Conservation (phyloP, 1,284 basidiomycete species). For the Marasmius sp. region DNA sequence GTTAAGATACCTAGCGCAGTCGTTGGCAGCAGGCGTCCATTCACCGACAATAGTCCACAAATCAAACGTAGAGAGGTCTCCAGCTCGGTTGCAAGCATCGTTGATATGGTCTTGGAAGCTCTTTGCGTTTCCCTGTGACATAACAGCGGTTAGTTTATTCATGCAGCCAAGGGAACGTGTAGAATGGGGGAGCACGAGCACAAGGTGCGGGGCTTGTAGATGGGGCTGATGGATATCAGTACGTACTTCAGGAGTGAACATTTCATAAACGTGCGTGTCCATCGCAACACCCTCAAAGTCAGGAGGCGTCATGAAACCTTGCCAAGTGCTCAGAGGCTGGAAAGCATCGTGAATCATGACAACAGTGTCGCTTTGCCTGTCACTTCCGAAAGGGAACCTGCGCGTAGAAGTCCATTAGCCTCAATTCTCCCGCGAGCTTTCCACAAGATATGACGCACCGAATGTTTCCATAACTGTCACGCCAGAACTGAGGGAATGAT, state of each 20-base stretch:
- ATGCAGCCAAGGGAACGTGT: neutral
- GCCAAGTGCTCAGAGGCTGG: constrained; percentile 76
- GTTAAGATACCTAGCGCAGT: constrained; percentile 84
- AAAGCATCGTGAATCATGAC: constrained; percentile 86
- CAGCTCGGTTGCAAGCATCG: constrained; percentile 56
- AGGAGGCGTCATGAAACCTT: constrained; percentile 62
- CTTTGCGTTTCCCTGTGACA: constrained; percentile 47
- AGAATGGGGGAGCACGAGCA: neutral
- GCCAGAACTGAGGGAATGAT: constrained; percentile 53
- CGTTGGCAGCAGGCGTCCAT: constrained; percentile 82
- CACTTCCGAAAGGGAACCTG: constrained; percentile 54
- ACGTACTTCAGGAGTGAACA: constrained; percentile 66
- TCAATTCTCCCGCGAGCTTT: neutral
- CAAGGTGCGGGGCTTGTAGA: neutral
- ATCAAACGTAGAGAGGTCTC: constrained; percentile 51
- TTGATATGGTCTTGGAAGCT: constrained; percentile 62
- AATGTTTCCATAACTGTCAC: constrained; percentile 73
- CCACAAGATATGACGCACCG: constrained; percentile 41
- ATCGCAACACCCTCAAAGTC: constrained; percentile 69
- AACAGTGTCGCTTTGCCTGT: constrained; percentile 59
- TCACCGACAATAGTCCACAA: constrained; percentile 83
- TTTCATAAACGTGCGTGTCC: constrained; percentile 84
- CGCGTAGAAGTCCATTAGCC: neutral
- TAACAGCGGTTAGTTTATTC: neutral
- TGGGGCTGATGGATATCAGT: neutral